Evolutionary conservation across 345 rosid species (phyloP), one percentile per base, ranked within the genome.

Genomic region (Rhodomyrtus tomentosa): DNA sequence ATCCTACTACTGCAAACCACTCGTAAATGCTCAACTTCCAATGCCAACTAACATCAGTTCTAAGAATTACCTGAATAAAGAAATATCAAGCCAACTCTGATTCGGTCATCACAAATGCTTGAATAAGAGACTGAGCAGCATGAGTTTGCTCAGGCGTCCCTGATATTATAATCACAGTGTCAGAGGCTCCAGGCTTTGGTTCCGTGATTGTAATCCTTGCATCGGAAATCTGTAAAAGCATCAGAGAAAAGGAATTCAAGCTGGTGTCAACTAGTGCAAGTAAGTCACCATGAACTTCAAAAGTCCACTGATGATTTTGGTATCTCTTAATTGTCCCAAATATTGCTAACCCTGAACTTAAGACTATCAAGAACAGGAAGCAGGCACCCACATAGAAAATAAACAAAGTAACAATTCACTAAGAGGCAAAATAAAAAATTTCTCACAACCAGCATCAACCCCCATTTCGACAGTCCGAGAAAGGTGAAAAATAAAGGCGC

Each of bases 101-200:
- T 85, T 95, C 98, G 81, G 93, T 90, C 91, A 92, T 88, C 10
- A 95, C 98, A 85, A 94, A 95, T 55, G 98, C 95, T 87, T 93
- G 98, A 88, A 95, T 92, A 80, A 95, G 95, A 89, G 93, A 89
- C 87, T 95, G 98, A 5, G 96, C 98, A 7, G 98, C 98, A 82
- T 95, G 93, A 2, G 94, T 92, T 89, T 95, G 95, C 83, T 95
- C 98, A 12, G 98, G 98, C 54, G 95, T 92, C 82, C 98, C 96
- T 20, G 96, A 92, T 90, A 95, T 93, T 72, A 90, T 86, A 73
- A 93, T 92, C 49, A 86, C 90, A 29, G 94, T 93, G 86, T 93
- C 98, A 0, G 91, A 52, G 80, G 92, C 94, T 83, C 92, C 93
- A 56, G 93, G 92, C 83, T 91, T 89, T 32, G 96, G 91, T 50